phyloP scores from a whole-genome alignment of 805 yeast genomes.

The Monosporozyma unispora region DNA sequence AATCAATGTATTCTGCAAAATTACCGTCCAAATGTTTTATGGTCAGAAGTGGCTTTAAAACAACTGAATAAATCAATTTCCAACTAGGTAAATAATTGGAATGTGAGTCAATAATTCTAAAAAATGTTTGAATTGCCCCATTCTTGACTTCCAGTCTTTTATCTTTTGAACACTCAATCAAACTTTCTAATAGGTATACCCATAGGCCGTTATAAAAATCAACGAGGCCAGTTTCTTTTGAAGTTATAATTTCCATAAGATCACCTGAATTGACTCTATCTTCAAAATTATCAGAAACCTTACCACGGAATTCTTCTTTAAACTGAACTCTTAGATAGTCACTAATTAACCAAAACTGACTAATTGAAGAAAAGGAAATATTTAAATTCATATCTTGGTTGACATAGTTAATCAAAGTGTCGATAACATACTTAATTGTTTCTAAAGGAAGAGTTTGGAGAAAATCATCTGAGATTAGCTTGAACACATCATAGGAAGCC shows the following conservation, averaged over 20 bases:
- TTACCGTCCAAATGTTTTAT: constrained; percentile 22
- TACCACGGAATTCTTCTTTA: neutral
- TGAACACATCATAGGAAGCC: constrained; percentile 72
- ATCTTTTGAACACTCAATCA: constrained; percentile 58
- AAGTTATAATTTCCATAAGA: constrained; percentile 25
- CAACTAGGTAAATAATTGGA: constrained; percentile 52
- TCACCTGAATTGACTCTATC: constrained; percentile 10
- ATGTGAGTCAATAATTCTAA: constrained; percentile 70
- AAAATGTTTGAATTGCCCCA: constrained; percentile 83
- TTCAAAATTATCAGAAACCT: neutral
- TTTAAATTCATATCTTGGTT: constrained; percentile 67
- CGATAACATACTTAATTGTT: constrained; percentile 58
- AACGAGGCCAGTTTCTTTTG: constrained; percentile 10
- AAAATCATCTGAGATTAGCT: constrained; percentile 79
- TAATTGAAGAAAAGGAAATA: constrained; percentile 82
- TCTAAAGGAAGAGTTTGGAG: constrained; percentile 58
- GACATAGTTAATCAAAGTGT: constrained; percentile 64
- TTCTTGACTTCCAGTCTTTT: constrained; percentile 72
- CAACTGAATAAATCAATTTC: constrained; percentile 57
- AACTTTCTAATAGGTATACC: constrained; percentile 52
- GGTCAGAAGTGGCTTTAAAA: constrained; percentile 45
- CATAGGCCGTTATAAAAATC: constrained; percentile 39
- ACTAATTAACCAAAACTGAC: constrained; percentile 87
- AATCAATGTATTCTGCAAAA: constrained; percentile 47
- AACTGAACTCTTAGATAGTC: constrained; percentile 47